These are phyloP conservation scores for Exserohilum rostratum DNA, from an alignment of 2,329 filamentous ascomycete species.

Conservation along the genomic window DNA sequence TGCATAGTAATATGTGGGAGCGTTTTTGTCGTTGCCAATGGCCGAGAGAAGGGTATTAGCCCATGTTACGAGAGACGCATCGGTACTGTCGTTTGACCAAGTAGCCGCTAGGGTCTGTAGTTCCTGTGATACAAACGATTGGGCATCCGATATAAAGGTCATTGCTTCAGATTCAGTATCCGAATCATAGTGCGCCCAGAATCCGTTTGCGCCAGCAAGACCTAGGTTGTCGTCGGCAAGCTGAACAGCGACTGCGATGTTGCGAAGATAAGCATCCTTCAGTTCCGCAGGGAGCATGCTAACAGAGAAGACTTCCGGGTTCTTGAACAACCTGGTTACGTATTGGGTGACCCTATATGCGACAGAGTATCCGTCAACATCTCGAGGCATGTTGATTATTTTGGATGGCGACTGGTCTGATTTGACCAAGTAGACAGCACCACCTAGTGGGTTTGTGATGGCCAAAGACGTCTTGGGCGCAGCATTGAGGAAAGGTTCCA, in stretches of 20 bases:
- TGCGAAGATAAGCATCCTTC: constrained; percentile 49
- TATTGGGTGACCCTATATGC: constrained; percentile 79
- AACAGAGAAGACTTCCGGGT: constrained; percentile 44
- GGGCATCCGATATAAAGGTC: constrained; percentile 59
- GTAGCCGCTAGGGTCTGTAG: constrained; percentile 28
- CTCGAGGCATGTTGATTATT: constrained; percentile 56
- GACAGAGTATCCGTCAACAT: constrained; percentile 72
- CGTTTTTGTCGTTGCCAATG: constrained; percentile 26
- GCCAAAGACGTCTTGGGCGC: constrained; percentile 69
- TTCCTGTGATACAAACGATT: constrained; percentile 55
- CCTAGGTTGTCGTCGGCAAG: constrained; percentile 66
- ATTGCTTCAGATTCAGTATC: constrained; percentile 61
- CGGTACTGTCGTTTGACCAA: constrained; percentile 20
- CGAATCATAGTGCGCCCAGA: constrained; percentile 56
- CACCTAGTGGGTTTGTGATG: constrained; percentile 74
- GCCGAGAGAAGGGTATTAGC: constrained; percentile 31
- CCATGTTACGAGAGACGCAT: constrained; percentile 34
- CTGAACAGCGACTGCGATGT: constrained; percentile 61
- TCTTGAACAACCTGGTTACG: constrained; percentile 63
- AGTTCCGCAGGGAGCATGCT: constrained; percentile 37
- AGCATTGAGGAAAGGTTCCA: constrained; percentile 62
- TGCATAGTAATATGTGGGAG: constrained; percentile 51
- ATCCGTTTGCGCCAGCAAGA: constrained; percentile 60
- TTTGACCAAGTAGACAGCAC: constrained; percentile 69
- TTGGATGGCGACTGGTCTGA: constrained; percentile 25